These are phyloP conservation scores for Microthlaspi erraticum DNA, from an alignment of 345 rosid genomes.

Conservation along the genomic window DNA sequence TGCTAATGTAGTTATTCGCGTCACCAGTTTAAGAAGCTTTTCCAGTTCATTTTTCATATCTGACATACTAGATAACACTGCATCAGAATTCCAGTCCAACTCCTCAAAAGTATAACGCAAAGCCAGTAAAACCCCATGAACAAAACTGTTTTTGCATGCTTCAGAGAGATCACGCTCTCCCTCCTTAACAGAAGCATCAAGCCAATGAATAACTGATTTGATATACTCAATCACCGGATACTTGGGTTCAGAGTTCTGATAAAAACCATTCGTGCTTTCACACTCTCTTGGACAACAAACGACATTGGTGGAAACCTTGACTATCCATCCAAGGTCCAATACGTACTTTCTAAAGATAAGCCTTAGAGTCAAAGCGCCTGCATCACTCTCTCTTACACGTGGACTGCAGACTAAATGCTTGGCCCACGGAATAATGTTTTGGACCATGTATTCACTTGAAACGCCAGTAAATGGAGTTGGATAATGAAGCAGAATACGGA, in stretches of 20 bases:
- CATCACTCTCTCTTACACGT: constrained; percentile 99
- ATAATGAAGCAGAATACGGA: constrained; percentile 81
- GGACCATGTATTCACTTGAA: constrained; percentile 71
- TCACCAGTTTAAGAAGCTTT: constrained; percentile 75
- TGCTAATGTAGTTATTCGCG: constrained; percentile 84
- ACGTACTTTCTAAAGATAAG: constrained; percentile 92
- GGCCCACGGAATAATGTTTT: constrained; percentile 76
- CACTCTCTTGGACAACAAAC: constrained; percentile 53
- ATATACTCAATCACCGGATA: constrained; percentile 78
- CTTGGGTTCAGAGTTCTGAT: constrained; percentile 38
- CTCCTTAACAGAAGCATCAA: constrained; percentile 67
- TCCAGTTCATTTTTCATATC: constrained; percentile 75
- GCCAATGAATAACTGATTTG: constrained; percentile 77
- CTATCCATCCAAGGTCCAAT: constrained; percentile 79
- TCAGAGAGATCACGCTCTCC: constrained; percentile 81
- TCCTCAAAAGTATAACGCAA: constrained; percentile 95
- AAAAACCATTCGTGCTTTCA: constrained; percentile 44
- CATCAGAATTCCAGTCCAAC: constrained; percentile 84
- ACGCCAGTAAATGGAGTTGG: constrained; percentile 96
- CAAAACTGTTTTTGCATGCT: constrained; percentile 91
- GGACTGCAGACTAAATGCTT: constrained; percentile 87
- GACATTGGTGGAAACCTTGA: constrained; percentile 62
- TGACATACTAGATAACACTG: constrained; percentile 57
- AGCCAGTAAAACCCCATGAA: constrained; percentile 89
- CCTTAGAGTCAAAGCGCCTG: constrained; percentile 81